Base-by-base conservation (phyloP, 345 rosid genomes). In the Fremontodendron californicum region DNA sequence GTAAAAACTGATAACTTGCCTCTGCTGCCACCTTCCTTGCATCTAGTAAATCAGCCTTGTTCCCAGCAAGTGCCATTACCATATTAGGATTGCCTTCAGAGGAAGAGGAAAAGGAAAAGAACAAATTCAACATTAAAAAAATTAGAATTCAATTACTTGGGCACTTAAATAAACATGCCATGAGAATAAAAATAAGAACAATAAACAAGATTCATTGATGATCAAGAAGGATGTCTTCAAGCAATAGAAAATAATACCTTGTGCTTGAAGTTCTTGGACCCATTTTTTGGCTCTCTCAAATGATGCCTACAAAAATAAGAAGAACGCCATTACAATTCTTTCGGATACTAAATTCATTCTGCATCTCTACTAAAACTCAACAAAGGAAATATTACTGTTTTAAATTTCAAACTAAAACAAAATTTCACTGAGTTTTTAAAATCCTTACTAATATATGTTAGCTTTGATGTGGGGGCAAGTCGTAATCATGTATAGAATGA, bases 281-380 rank as follows among this genome's bases (percentile, higher is more conserved):
- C 99, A 95, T 87, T 93, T 93, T 82, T 93, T 92, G 4, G 99
- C 99, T 77, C 93, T 88, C 78, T 93, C 99, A 88, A 95, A 95
- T 62, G 99, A 95, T 25, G 90, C 88, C 99, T 93, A 48, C 78
- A 79, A 74, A 74, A 54, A 65, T 70, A 72, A 80, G 5, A 23
- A 39, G 40, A 46, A 39, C 4, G 7, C 4, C 29, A 52, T 75
- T 52, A 78, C 27, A 35, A 16, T 16, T 9, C 27, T 64, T 21
- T 43, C 0, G 3, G 33, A 45, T 5, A 10, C 51, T n/a, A 37
- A 35, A 48, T 27, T 27, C 39, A 46, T 19, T 48, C 57, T 40
- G 8, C 39, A 69, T 27, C 57, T 3, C 37, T 68, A 45, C 55
- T 45, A 45, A 45, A 23, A 19, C 39, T 2, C 46, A 11, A 65